These are phyloP conservation scores for Cladochytrium replicatum DNA, from an alignment of 192 early-diverging fungal genomes.

Conservation along the genomic window DNA sequence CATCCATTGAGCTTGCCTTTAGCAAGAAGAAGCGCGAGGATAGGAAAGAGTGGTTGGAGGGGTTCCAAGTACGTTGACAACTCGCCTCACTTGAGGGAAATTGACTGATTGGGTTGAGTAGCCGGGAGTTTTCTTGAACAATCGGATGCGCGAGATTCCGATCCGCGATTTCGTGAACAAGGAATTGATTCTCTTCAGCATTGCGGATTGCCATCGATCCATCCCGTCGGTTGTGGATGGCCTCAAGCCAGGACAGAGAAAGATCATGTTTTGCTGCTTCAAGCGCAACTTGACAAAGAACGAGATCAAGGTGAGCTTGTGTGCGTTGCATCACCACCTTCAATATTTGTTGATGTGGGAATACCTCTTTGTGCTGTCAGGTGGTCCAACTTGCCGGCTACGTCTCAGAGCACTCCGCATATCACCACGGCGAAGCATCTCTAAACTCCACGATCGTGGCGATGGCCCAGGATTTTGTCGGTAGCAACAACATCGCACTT, in stretches of 20 bases:
- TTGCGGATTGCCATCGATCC: constrained; percentile 80
- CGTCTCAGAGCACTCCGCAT: constrained; percentile 72
- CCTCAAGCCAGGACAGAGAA: constrained; percentile 86
- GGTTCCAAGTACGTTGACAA: constrained; percentile 39
- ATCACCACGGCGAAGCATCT: constrained; percentile 83
- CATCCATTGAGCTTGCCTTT: constrained; percentile 81
- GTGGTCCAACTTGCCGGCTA: constrained; percentile 73
- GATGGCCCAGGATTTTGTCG: constrained; percentile 82
- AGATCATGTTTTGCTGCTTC: constrained; percentile 69
- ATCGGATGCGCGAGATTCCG: constrained; percentile 53
- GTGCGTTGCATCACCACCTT: not conserved
- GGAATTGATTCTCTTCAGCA: constrained; percentile 77
- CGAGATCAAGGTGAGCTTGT: constrained; percentile 58
- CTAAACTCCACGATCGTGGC: constrained; percentile 67
- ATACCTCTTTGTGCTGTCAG: constrained; percentile 6
- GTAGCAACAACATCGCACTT: constrained; percentile 81
- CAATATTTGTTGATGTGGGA: too few species aligned
- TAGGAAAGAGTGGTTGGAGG: constrained; percentile 76
- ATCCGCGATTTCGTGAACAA: constrained; percentile 82
- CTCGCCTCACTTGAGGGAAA: not conserved
- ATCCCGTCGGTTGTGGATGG: constrained; percentile 86
- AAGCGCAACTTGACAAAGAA: constrained; percentile 51
- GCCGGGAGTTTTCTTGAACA: constrained; percentile 75
- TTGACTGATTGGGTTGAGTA: constrained; percentile 10
- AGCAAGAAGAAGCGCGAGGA: constrained; percentile 75